Conservation (phyloP, 1,284 basidiomycete species). For the Moesziomyces aphidis region DNA sequence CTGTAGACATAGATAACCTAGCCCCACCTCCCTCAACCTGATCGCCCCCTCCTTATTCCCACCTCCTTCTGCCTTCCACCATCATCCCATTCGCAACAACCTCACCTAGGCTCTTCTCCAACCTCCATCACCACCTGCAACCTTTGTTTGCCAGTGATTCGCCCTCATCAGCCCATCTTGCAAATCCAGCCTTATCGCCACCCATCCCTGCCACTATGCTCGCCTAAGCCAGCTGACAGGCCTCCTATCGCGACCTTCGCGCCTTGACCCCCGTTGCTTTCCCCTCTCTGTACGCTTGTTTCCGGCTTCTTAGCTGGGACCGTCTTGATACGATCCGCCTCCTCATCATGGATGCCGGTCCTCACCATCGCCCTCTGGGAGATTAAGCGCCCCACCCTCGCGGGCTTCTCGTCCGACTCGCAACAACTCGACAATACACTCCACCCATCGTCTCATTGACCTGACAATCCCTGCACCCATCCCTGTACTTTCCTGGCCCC, state of each 20-base stretch:
- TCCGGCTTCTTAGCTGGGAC: slow-evolving; percentile 7
- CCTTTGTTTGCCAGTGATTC: neutral
- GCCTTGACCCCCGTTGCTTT: neutral
- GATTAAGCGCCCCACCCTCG: slow-evolving; percentile 23
- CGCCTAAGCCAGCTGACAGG: slow-evolving; percentile 16
- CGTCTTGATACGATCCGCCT: slow-evolving; percentile 18
- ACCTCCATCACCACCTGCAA: neutral
- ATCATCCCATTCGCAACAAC: neutral
- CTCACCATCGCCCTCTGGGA: slow-evolving; percentile 20
- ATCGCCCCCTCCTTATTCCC: neutral
- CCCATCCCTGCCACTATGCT: slow-evolving; percentile 12
- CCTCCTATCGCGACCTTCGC: slow-evolving; percentile 8
- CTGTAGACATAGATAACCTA: neutral
- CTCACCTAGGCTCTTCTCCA: neutral
- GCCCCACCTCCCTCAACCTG: too few relatives aligned
- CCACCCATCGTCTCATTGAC: neutral
- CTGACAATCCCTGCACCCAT: neutral
- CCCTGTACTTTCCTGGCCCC: neutral
- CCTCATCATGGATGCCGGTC: slow-evolving; percentile 47
- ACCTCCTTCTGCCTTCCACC: neutral
- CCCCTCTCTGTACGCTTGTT: slow-evolving; percentile 22
- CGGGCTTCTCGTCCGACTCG: slow-evolving; percentile 5
- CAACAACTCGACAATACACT: neutral
- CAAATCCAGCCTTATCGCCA: neutral
- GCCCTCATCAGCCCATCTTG: neutral